Evolutionary conservation across 1,139 yeast genomes (phyloP).

Genomic region (Blastobotrys capitulatus): DNA sequence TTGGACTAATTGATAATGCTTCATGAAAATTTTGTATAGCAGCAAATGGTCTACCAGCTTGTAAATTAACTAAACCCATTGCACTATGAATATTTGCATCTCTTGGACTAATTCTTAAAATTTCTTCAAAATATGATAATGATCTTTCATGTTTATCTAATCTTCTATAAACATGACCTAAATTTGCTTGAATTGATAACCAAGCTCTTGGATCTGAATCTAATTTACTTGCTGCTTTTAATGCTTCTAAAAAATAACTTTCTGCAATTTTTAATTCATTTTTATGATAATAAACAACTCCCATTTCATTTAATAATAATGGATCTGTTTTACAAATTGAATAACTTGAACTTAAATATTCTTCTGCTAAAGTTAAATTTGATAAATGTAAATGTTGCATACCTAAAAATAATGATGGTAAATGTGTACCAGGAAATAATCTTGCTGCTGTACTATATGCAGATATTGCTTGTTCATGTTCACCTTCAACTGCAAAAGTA

Average conservation of each 20-base stretch:
- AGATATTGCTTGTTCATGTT: constrained; percentile 96
- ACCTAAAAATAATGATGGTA: constrained; percentile 86
- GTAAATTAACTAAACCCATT: constrained; percentile 75
- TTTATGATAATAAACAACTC: constrained; percentile 81
- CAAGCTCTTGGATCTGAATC: constrained; percentile 81
- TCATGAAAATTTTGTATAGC: constrained; percentile 77
- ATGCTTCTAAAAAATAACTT: constrained; percentile 63
- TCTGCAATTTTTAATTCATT: constrained; percentile 67
- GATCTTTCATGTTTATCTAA: constrained; percentile 58
- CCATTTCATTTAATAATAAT: constrained; percentile 79
- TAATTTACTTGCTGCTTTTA: constrained; percentile 60
- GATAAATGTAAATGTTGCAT: constrained; percentile 94
- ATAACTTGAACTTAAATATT: constrained; percentile 71
- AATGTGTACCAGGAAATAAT: constrained; percentile 88
- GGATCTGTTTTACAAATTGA: constrained; percentile 84
- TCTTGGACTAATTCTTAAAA: constrained; percentile 59
- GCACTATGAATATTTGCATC: constrained; percentile 80
- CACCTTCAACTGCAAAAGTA: constrained; percentile 96
- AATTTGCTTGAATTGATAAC: constrained; percentile 79
- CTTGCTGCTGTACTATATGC: constrained; percentile 96
- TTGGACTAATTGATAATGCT: constrained; percentile 73
- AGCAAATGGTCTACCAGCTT: constrained; percentile 53
- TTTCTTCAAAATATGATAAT: constrained; percentile 69
- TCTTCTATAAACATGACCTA: constrained; percentile 86
- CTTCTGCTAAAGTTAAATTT: constrained; percentile 77